phyloP scores from a whole-genome alignment of 1,139 yeast species.

The Pichia sp. region DNA sequence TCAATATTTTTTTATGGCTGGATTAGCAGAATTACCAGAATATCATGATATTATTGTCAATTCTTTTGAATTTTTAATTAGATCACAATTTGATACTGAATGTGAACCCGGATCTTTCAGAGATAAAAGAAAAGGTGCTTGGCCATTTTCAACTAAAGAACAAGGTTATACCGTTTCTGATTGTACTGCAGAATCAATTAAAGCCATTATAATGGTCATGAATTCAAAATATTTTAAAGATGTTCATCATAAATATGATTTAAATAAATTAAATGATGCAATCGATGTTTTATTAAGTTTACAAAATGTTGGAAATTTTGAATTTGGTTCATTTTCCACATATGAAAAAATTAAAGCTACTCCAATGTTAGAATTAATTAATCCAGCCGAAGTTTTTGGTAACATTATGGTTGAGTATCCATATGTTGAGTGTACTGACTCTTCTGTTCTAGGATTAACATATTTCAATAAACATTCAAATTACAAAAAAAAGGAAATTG shows the following conservation, averaged over 20 bases:
- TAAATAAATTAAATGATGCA: conserved; percentile 54
- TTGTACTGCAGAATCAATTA: conserved; percentile 93
- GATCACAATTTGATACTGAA: conserved; percentile 81
- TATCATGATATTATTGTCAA: conserved; percentile 55
- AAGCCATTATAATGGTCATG: conserved; percentile 89
- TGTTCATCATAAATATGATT: conserved; percentile 45
- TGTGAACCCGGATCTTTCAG: conserved; percentile 76
- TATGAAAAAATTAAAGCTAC: conserved; percentile 86
- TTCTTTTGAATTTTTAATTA: conserved; percentile 65
- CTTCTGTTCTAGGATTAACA: conserved; percentile 82
- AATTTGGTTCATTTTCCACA: conserved; percentile 88
- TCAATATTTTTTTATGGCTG: conserved; percentile 77
- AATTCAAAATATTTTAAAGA: conserved; percentile 50
- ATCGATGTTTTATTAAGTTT: conserved; percentile 63
- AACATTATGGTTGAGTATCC: conserved; percentile 99
- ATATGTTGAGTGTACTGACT: conserved; percentile 96
- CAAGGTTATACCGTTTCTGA: conserved; percentile 97
- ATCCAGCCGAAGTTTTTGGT: conserved; percentile 97
- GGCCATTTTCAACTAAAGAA: conserved; percentile 94
- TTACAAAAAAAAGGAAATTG: conserved; percentile 62
- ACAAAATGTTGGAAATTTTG: conserved; percentile 75
- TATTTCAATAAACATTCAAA: conserved; percentile 63
- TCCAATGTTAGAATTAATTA: conserved; percentile 64
- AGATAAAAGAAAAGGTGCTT: conserved; percentile 84
- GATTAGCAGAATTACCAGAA: conserved; percentile 65